Base-by-base conservation (phyloP, 2,329 filamentous ascomycete species). In the Fusarium verrucosum region DNA sequence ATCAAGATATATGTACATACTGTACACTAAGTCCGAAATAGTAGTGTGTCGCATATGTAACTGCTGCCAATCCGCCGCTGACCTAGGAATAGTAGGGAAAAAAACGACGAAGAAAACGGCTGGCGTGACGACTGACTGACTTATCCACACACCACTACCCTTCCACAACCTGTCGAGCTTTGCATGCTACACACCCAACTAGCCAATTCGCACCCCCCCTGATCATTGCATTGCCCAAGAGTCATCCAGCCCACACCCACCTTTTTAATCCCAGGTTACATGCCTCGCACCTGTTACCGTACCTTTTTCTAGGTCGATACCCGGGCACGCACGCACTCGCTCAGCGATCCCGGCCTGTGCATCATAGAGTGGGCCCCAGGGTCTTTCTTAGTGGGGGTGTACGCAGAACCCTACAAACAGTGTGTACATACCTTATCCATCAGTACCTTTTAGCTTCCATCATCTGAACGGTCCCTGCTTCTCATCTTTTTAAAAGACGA, bases 401-500 rank as follows among this genome's bases (percentile, higher is more conserved):
- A 23, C 28, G 28, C 46, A 43, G 45, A 26, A n/a, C n/a, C n/a
- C n/a, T n/a, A n/a, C n/a, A n/a, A n/a, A n/a, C n/a, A n/a, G 50
- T 46, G 41, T 30, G 35, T 36, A 36, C 36, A 52, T 40, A 30
- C 45, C 49, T 43, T 41, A 52, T 63, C 47, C 62, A 66, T 64
- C 52, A 59, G 63, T 64, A n/a, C n/a, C 62, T 66, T 51, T 53
- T 66, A 42, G 52, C 47, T 66, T 66, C 62, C 58, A 66, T 66
- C 59, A 55, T 59, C 40, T 35, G 23, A 47, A 64, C 40, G 44
- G 62, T 51, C 43, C 58, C 47, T 62, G 45, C 51, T 63, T 66
- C n/a, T n/a, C n/a, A n/a, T n/a, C n/a, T 50, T 33, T 61, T 64
- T 70, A 71, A 72, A 72, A 71, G 54, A 45, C 59, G 58, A 68